Evolutionary conservation across 495 filamentous ascomycete species (phyloP), one percentile per base, ranked within the genome.

Genomic region (Penicilliopsis zonata): DNA sequence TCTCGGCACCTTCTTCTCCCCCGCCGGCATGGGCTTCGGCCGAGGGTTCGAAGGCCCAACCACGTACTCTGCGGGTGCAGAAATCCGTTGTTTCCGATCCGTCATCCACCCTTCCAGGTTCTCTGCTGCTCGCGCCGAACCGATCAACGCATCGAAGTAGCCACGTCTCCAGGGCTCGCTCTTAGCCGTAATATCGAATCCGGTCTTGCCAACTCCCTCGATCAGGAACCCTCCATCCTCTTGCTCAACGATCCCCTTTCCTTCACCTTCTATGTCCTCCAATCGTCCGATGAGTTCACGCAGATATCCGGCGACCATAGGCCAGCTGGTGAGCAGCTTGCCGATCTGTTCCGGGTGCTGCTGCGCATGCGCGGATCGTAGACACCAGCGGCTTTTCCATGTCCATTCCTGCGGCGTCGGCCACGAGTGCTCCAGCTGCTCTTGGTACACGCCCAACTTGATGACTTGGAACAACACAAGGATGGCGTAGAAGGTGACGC

Each of bases 31-130:
- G 3, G 83, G 82, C 44, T 72, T 74, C 6, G 86, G 84, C 28
- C 73, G 65, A 5, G 82, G 83, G 50, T 94, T 92, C 7, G 82
- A 85, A 1, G 84, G 83, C 0, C 85, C 85, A 35, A 81, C 64
- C 16, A 93, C 70, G 28, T 75, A 66, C 15, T 82, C 72, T 10
- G 63, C 61, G 2, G 82, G 78, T 26, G 83, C 85, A 12, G 72
- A 66, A 8, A 78, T 55, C 15, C 66, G 62, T 38, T 76, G 64
- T 22, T 69, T 78, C 25, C 58, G 74, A 50, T 92, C 83, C 18
- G 60, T 52, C 23, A 88, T 65, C 65, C 76, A 82, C 8, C 78
- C 80, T 30, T 92, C 84, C 13, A 87, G 55, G 38, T 82, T 74
- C 60, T 93, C 86, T 3, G 84, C 78, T 2, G 77, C 73, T 38